Percentiles rank a stretch among this genome's conserved stretches.
Evolutionary conservation across 306 rosid genomes (phyloP).

Genomic region (Benincasa hispida): DNA sequence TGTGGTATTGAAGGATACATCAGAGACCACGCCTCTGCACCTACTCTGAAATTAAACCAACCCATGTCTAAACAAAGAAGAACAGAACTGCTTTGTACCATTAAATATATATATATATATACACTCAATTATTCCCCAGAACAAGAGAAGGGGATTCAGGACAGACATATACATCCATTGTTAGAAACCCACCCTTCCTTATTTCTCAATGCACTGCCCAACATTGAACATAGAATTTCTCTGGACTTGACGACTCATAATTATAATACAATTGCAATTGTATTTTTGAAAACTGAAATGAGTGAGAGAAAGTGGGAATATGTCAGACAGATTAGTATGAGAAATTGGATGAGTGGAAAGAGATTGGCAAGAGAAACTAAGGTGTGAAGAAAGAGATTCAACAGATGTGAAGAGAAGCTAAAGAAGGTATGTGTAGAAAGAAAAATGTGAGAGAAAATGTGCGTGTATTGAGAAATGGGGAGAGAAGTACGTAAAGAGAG

Average conservation of each 20-base stretch:
- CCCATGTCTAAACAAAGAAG: background rate
- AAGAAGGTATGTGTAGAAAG: background rate
- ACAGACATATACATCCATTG: too few relatives aligned
- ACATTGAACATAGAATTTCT: background rate
- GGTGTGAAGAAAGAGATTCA: background rate
- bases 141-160: too few relatives aligned
- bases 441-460: too few relatives aligned
- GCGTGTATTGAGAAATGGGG: background rate
- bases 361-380: background rate
- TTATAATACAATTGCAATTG: too few relatives aligned
- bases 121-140: background rate
- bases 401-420: background rate
- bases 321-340: background rate
- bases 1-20: conserved; percentile 75
- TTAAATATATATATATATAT: too few relatives aligned
- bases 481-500: background rate
- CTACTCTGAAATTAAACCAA: conserved; percentile 41
- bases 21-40: conserved; percentile 75
- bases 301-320: background rate
- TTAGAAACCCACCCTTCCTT: background rate
- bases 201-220: background rate
- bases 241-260: background rate
- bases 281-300: too few relatives aligned
- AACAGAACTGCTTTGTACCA: background rate
- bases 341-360: background rate